Evolutionary conservation across 2,329 filamentous ascomycete species (phyloP), one percentile per base, ranked within the genome.

Genomic region (Aspergillus novofumigatus): DNA sequence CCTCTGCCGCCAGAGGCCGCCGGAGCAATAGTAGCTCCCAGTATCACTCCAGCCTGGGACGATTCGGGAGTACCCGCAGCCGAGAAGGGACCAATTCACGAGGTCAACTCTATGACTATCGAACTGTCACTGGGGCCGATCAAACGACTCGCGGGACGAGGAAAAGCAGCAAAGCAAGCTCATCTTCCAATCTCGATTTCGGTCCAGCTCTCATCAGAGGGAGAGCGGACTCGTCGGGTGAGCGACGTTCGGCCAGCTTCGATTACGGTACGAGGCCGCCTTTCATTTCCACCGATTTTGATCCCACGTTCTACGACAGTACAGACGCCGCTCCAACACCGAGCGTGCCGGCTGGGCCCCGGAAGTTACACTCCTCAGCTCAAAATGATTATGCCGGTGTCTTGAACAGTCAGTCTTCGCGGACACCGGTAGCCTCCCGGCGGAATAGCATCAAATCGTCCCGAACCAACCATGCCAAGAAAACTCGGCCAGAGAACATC

Each of bases 311-410:
- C n/a, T 68, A 75, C 52, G 84, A 88, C 65, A 67, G 63, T 21
- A 86, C 88, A 75, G 89, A 94, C 70, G 89, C 91, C 52, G 92
- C 92, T 26, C 92, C 93, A 14, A 93, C 88, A 41, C 93, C 93
- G 4, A 92, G 86, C 28, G 82, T 97, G 38, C 91, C 91, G 35
- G 88, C 83, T 51, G 92, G 92, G 4, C 91, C 92, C 56, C 85
- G 91, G 60, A 77, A 82, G 62, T 66, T 74, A 49, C 76, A 75
- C 45, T 75, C 78, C 25, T 78, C 79, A n/a, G 47, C 72, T 66
- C 59, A 72, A 62, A 71, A 57, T 57, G 72, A 70, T 25, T 65
- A 64, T 69, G 47, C 62, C 52, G 59, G 52, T 51, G 61, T 57
- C 35, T 65, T 63, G 32, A 69, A 55, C 23, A 52, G 57, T 21